Evolutionary conservation across 129 eudicot species (phyloP).

Genomic region (Mikania micrantha): DNA sequence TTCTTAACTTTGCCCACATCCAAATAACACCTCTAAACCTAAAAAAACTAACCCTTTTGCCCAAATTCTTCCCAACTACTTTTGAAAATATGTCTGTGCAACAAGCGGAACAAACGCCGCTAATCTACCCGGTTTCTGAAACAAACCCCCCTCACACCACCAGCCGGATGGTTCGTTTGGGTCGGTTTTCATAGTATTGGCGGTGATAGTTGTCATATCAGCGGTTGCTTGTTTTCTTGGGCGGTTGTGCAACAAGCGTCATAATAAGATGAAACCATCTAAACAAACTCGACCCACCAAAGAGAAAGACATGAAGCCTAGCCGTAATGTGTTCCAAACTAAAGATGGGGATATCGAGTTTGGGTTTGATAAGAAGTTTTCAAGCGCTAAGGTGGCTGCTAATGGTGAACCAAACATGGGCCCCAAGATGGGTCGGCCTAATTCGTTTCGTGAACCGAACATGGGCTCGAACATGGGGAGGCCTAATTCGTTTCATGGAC

Average conservation of each 20-base stretch:
- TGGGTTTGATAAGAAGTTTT: slow-evolving; percentile 36
- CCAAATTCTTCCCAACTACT: background rate
- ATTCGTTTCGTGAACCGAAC: slow-evolving; percentile 13
- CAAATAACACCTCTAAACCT: slow-evolving; percentile 12
- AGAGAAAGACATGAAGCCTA: slow-evolving; percentile 33
- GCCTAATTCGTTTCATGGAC: slow-evolving; percentile 15
- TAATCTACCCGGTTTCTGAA: slow-evolving; percentile 34
- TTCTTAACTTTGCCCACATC: slow-evolving; percentile 26
- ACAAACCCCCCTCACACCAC: slow-evolving; percentile 19
- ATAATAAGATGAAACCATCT: slow-evolving; percentile 23
- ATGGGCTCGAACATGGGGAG: slow-evolving; percentile 19
- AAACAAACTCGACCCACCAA: slow-evolving; percentile 26
- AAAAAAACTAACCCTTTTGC: background rate
- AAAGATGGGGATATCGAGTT: slow-evolving; percentile 42
- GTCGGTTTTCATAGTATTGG: slow-evolving; percentile 35
- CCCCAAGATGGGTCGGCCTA: slow-evolving; percentile 16
- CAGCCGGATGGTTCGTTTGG: slow-evolving; percentile 34
- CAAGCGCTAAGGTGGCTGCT: slow-evolving; percentile 36
- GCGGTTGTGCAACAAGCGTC: slow-evolving; percentile 29
- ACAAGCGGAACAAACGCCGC: slow-evolving; percentile 24
- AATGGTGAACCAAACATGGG: slow-evolving; percentile 26
- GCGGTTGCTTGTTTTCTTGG: slow-evolving; percentile 41
- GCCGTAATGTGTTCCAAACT: slow-evolving; percentile 33
- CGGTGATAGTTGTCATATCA: slow-evolving; percentile 36
- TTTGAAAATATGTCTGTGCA: slow-evolving; percentile 17